Evolutionary conservation across 129 eudicot genomes (phyloP), one percentile per base, ranked within the genome.

Genomic region (Saposhnikovia divaricata): DNA sequence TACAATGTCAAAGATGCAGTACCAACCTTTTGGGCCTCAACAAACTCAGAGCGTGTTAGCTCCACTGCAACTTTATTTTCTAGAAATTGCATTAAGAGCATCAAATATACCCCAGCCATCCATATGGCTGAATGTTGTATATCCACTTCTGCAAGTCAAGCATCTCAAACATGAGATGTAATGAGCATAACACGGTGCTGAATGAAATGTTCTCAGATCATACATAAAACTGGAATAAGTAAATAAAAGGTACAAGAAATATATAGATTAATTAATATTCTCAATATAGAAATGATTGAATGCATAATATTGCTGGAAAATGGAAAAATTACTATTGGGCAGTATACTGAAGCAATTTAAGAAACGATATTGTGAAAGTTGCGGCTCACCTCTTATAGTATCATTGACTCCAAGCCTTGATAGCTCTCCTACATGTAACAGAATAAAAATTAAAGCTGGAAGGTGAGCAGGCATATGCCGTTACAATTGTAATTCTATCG

Each of bases 21-120:
- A 85, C 92, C 77, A 82, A 94, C 98, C 97, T 92, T 91, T 84
- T 95, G 99, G 8, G 99, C 94, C 84, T 90, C 99, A 65, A 88
- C 90, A 89, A 95, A 92, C 77, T 95, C 97, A 47, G 97, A 81
- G 68, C 97, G 90, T 39, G 99, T 95, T 80, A 95, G 96, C 82
- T 95, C 99, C 81, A 95, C 79, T 75, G 97, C 96, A 68, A 95
- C 90, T 91, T 95, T 95, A 79, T 95, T 95, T 74, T 95, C 99
- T 71, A 95, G 97, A 81, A 95, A 92, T 66, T 92, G 97, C 99
- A 95, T 95, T 31, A 92, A 84, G 77, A 92, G 87, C 99, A 92
- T 90, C 82, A 95, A 83, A 82, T 92, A 95, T 66, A 92, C 90
- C 47, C 99, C 96, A 80, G 96, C 88, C 96, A 95, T 91, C 99